A percentile compares a stretch with the other conserved stretches of the same genome.
phyloP scores from a whole-genome alignment of 2,329 filamentous ascomycete species.

The Lachnellula cervina region DNA sequence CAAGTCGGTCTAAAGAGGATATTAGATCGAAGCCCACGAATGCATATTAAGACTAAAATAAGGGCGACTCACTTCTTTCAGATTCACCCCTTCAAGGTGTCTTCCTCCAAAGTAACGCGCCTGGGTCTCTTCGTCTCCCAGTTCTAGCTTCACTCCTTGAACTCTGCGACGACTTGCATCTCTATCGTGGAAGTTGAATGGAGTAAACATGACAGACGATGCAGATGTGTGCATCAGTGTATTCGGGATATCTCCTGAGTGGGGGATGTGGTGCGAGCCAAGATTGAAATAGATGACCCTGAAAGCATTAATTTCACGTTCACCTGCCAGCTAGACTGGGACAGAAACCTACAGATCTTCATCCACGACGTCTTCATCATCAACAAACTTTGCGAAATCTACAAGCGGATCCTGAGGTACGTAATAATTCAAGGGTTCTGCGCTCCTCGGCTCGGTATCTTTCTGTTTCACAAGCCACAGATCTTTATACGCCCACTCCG shows the following conservation, averaged over 20 bases:
- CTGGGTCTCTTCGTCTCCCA: background rate
- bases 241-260: conserved; percentile 49
- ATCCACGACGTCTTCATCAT: conserved; percentile 39
- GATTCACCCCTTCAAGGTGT: background rate
- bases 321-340: background rate
- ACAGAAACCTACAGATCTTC: conserved; percentile 32
- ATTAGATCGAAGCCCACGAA: background rate
- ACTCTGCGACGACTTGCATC: conserved; percentile 6
- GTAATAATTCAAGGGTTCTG: conserved; percentile 43
- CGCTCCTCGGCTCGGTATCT: conserved; percentile 45
- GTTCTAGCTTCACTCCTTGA: conserved; percentile 5
- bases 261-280: conserved; percentile 55
- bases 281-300: conserved; percentile 49
- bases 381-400: conserved; percentile 46
- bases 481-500: conserved; percentile 46
- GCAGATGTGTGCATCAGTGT: conserved; percentile 29
- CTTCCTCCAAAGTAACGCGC: conserved; percentile 7
- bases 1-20: background rate
- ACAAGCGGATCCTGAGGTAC: conserved; percentile 43
- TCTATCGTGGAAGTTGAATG: conserved; percentile 10
- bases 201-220: conserved; percentile 14
- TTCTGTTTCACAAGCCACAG: conserved; percentile 47
- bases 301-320: conserved; percentile 17
- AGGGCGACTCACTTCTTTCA: conserved; percentile 3
- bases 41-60: background rate